These are phyloP conservation scores for Claviceps citrina DNA, from an alignment of 2,329 filamentous ascomycete species.

Conservation along the genomic window DNA sequence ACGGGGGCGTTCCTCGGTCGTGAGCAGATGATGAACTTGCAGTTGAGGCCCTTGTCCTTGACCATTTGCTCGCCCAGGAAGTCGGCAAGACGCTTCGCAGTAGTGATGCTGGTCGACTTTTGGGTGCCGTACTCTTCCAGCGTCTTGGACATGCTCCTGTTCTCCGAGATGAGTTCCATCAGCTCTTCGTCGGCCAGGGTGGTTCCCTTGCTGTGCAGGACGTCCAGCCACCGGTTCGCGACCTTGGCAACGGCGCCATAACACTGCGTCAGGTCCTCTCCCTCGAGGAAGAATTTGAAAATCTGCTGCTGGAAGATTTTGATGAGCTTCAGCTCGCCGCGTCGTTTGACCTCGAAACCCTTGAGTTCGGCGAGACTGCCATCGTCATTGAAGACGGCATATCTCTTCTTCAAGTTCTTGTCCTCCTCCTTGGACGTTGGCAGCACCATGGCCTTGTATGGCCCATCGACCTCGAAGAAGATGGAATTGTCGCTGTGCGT, in stretches of 20 bases:
- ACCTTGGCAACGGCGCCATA: constrained; percentile 87
- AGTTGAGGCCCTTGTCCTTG: constrained; percentile 97
- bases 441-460: constrained; percentile 92
- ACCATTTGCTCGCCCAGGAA: constrained; percentile 98
- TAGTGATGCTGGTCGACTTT: constrained; percentile 99
- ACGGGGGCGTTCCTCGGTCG: constrained; percentile 78
- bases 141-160: constrained; percentile 94
- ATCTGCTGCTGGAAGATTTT: constrained; percentile 99
- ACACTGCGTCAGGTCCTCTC: constrained; percentile 70
- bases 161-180: constrained; percentile 99
- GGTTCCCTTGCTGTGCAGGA: constrained; percentile 72
- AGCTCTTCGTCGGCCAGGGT: constrained; percentile 92
- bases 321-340: constrained; percentile 96
- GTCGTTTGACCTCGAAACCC: constrained; percentile 91
- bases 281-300: constrained; percentile 97
- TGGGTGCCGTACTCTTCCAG: constrained; percentile 89
- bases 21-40: constrained; percentile 96
- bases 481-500: constrained; percentile 98
- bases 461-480: constrained; percentile 97
- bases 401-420: constrained; percentile 98
- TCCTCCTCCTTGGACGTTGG: constrained; percentile 97
- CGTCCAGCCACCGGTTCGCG: constrained; percentile 91
- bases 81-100: constrained; percentile 82
- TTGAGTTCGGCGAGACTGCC: constrained; percentile 90
- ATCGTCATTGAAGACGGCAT: constrained; percentile 97